Evolutionary conservation across 306 rosid genomes (phyloP), one percentile per base, ranked within the genome.

Genomic region (Vachellia collinsii): DNA sequence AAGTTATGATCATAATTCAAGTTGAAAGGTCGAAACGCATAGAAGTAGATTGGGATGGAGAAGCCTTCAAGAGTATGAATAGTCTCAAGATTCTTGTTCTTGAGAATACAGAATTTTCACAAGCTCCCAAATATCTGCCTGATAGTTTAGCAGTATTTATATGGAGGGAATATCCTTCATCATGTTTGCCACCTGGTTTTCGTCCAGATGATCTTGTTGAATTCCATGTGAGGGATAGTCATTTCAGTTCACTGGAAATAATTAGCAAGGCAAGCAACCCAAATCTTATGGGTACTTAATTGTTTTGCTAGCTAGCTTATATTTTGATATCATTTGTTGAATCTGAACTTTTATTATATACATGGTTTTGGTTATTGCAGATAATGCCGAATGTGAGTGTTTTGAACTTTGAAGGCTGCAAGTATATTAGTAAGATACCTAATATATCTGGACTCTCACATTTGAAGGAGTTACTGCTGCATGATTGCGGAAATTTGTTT

Each of bases 111-210:
- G 3, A 39, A 39, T 39, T 39, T 39, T 39, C 14, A 0, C 1
- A 10, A 61, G 63, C 22, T 48, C 78, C 74, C 22, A 13, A 29
- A 37, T 11, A 50, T 39, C 77, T 82, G 4, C 78, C 81, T 3
- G 70, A 37, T 17, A 61, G 2, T 20, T 62, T 77, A n/a, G 61
- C 50, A 77, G 41, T 82, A 19, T 13, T 82, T 6, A 65, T 38
- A 2, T 82, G 85, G 81, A 0, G 5, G 16, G 50, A 25, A 47
- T 82, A 62, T 63, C 85, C 85, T 46, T 7, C 50, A 47, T 6
- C 69, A 22, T 61, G 37, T 29, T 70, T 77, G 64, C 81, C 81
- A 19, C 3, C 17, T 11, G 29, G 29, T 34, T 77, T 47, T 62
- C 41, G 9, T 37, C 46, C 41, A 0, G 62, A 12, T 17, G 48